Conservation (phyloP, 1,139 yeast species). For the Arxiozyma telluris region DNA sequence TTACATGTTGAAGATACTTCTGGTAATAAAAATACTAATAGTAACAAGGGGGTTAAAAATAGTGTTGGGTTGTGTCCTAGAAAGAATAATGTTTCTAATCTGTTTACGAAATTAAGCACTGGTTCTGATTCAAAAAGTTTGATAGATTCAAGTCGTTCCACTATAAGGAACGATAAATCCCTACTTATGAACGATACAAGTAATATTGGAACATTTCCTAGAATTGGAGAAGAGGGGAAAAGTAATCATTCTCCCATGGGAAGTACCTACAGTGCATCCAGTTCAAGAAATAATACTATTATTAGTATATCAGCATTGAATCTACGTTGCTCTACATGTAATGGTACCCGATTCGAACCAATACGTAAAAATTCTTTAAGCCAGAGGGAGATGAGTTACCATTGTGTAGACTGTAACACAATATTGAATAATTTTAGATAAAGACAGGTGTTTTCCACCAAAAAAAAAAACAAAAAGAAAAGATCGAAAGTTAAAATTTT, state of each 20-base stretch:
- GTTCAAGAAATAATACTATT: conserved; percentile 5
- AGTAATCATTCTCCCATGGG: neutral
- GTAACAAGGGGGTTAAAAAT: neutral
- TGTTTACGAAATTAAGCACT: neutral
- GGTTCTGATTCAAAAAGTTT: neutral
- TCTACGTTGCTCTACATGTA: conserved; percentile 31
- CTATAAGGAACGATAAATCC: neutral
- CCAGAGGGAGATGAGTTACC: conserved; percentile 12
- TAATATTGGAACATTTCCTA: neutral
- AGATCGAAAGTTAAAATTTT: no score
- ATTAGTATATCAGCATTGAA: conserved; percentile 4
- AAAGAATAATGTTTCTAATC: neutral
- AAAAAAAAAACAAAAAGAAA: no score
- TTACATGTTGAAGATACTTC: neutral
- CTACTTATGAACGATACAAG: neutral
- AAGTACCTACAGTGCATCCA: neutral
- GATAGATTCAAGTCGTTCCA: neutral
- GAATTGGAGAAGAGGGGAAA: neutral
- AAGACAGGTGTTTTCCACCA: neutral
- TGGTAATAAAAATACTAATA: neutral
- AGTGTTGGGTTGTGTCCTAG: neutral
- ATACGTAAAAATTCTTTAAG: conserved; percentile 6
- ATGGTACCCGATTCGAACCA: conserved; percentile 30
- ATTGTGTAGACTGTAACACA: conserved; percentile 22
- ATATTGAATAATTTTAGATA: conserved; percentile 19